Conservation (phyloP, 345 rosid species). For the Excoecaria cochinchinensis region DNA sequence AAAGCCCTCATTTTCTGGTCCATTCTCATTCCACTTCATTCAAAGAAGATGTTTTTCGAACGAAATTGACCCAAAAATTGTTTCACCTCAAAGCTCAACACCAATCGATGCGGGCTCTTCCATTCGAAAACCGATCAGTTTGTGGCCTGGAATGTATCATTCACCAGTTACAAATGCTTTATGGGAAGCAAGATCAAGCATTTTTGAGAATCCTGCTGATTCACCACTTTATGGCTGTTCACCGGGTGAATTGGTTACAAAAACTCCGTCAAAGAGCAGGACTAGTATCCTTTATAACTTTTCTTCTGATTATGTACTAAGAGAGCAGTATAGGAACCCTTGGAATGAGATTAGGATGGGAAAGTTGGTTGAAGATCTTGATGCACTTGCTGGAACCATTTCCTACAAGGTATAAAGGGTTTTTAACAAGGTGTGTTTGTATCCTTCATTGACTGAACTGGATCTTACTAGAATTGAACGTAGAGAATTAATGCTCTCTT, state of each 20-base stretch:
- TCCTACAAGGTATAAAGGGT: conserved; percentile 56
- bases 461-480: neutral
- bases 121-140: conserved; percentile 68
- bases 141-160: conserved; percentile 98
- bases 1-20: conserved; percentile 5
- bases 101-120: conserved; percentile 87
- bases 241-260: conserved; percentile 34
- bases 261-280: conserved; percentile 69
- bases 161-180: conserved; percentile 90
- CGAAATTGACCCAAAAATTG: conserved; percentile 20
- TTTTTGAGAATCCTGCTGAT: conserved; percentile 45
- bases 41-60: conserved; percentile 29
- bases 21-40: neutral
- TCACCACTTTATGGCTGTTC: conserved; percentile 21
- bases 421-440: conserved; percentile 1
- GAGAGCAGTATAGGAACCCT: conserved; percentile 85
- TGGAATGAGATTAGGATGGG: conserved; percentile 85
- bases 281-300: conserved; percentile 67
- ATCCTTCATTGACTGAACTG: neutral
- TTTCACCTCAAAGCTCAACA: conserved; percentile 20
- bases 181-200: conserved; percentile 80
- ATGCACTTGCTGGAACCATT: conserved; percentile 91
- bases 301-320: conserved; percentile 65
- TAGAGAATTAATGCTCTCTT: neutral
- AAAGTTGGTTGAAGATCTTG: conserved; percentile 86